phyloP scores from a whole-genome alignment of 2,329 filamentous ascomycete genomes.

The Alternaria brassicae region DNA sequence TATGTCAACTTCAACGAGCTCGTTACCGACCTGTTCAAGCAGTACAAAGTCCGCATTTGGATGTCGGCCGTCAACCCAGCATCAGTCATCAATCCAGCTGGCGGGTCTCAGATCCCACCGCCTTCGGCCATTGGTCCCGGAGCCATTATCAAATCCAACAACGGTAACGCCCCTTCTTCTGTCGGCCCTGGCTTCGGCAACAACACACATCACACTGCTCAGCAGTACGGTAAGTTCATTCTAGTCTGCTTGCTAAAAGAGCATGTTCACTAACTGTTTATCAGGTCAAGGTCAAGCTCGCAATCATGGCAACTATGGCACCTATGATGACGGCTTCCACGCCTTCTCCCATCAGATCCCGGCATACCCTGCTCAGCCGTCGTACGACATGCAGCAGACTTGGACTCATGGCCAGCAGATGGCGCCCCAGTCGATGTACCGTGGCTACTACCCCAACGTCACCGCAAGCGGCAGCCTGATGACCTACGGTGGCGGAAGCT shows the following conservation, averaged over 20 bases:
- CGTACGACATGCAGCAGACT: slow-evolving; percentile 34
- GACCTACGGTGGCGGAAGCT: slow-evolving; percentile 40
- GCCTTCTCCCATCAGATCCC: slow-evolving; percentile 45
- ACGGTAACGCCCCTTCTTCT: slow-evolving; percentile 28
- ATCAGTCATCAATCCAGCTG: slow-evolving; percentile 67
- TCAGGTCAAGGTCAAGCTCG: slow-evolving; percentile 29
- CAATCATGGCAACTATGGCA: slow-evolving; percentile 25
- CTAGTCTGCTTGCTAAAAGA: background rate
- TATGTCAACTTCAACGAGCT: slow-evolving; percentile 99
- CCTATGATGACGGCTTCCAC: slow-evolving; percentile 38
- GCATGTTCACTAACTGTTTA: slow-evolving; percentile 16
- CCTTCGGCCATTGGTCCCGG: slow-evolving; percentile 50
- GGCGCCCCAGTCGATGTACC: slow-evolving; percentile 32
- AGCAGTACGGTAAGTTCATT: slow-evolving; percentile 37
- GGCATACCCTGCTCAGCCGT: slow-evolving; percentile 28
- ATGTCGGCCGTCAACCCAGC: slow-evolving; percentile 99
- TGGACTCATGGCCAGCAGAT: slow-evolving; percentile 36
- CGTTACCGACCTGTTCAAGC: slow-evolving; percentile 97
- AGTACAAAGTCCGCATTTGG: slow-evolving; percentile 99
- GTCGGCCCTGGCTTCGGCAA: slow-evolving; percentile 46
- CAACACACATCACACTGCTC: slow-evolving; percentile 31
- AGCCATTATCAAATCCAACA: slow-evolving; percentile 40
- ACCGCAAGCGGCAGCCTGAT: slow-evolving; percentile 40
- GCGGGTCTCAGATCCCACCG: slow-evolving; percentile 43
- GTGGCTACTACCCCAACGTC: slow-evolving; percentile 28